A percentile compares a stretch with the other conserved stretches of the same genome.
Evolutionary conservation across 768 basidiomycete species (phyloP).

Genomic region (Trametopsis cervina): DNA sequence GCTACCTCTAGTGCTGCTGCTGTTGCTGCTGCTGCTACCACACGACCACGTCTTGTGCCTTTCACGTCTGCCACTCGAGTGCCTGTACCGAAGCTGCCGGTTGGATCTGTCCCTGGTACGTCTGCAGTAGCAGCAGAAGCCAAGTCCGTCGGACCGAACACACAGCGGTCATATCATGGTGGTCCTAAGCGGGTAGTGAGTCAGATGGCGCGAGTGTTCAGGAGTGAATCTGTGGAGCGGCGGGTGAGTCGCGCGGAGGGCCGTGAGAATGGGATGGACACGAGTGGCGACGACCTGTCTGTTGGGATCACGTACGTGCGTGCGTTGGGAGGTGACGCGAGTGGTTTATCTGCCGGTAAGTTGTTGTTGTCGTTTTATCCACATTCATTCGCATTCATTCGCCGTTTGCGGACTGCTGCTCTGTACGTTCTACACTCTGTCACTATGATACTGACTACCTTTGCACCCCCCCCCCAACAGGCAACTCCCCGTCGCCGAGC

Average conservation of each 20-base stretch:
- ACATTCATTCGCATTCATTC: no score
- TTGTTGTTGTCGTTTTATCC: constrained; percentile 18
- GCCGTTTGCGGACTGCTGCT: no score
- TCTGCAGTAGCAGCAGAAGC: not conserved
- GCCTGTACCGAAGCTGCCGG: constrained; percentile 46
- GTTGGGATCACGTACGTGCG: constrained; percentile 69
- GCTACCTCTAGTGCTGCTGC: no score
- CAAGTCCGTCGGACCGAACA: constrained; percentile 1
- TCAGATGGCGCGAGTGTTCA: constrained; percentile 57
- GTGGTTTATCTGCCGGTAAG: constrained; percentile 9
- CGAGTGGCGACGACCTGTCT: constrained; percentile 55
- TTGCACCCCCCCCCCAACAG: no score
- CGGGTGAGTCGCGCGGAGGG: constrained; percentile 27
- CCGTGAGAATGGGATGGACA: constrained; percentile 9
- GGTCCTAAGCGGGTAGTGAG: constrained; percentile 42
- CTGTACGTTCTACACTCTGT: no score
- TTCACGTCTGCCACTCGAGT: constrained; percentile 65
- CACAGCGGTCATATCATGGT: not conserved
- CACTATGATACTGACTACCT: no score
- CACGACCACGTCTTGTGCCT: constrained; percentile 62
- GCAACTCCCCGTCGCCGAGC: constrained; percentile 35
- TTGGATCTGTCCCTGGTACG: constrained; percentile 14
- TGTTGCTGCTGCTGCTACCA: no score
- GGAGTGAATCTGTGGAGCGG: constrained; percentile 21
- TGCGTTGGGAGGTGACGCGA: constrained; percentile 51